Evolutionary conservation across 2,329 filamentous ascomycete genomes (phyloP), one percentile per base, ranked within the genome.

Genomic region (Stagonosporopsis vannaccii): DNA sequence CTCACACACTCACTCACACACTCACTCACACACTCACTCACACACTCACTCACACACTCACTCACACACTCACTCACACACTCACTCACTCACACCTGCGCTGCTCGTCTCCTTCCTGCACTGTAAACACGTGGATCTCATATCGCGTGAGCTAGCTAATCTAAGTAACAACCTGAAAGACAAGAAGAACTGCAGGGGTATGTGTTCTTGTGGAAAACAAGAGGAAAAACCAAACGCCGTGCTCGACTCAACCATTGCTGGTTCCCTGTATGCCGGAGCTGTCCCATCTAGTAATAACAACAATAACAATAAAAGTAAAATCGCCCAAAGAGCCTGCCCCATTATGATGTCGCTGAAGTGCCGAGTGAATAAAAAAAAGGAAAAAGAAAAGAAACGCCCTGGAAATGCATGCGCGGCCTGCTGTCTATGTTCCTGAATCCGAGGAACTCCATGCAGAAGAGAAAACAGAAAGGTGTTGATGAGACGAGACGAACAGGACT

Each of bases 241-340:
- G 65, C 65, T 64, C 63, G 51, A 39, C 49, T 33, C 20, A 5
- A 60, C 66, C 60, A 62, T 59, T 46, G 60, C 61, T 66, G 59
- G 65, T 55, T 36, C 33, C 59, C 56, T 60, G 53, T 56, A 19
- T 45, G 25, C 15, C 44, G 33, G 37, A 48, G 48, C 48, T 48
- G 50, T 65, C 51, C 62, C 57, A 46, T 66, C 65, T 67, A 69
- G 46, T 58, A 48, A 59, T 61, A 36, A 26, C 9, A 26, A 26
- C 9, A 26, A 26, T 26, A 26, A 26, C 5, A 5, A 9, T 26
- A 26, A n/a, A n/a, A n/a, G n/a, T n/a, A n/a, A 23, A 36, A 30
- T 13, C 33, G 26, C 23, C 52, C 45, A 39, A 45, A 45, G 50
- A 25, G 22, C 6, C 25, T 46, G 36, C 40, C 52, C 52, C 41